Base-by-base conservation (phyloP, 2,329 filamentous ascomycete genomes). In the Aureobasidium vineae region DNA sequence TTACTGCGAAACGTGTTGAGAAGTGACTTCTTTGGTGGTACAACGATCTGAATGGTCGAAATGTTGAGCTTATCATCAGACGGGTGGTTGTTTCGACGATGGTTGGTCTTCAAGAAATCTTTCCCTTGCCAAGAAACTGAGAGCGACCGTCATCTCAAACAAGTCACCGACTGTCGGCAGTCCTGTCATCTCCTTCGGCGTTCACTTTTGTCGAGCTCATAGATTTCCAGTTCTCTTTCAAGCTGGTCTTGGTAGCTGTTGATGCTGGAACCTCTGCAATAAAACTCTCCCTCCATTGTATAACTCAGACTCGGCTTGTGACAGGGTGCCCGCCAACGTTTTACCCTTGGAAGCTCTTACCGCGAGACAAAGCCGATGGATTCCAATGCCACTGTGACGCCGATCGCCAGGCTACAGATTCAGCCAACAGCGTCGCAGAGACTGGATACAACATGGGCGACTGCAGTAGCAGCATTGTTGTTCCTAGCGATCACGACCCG, bases 401-500 rank as follows among this genome's bases (percentile, higher is more conserved):
- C 45, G 21, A 16, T 36, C 5, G 33, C 63, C 43, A 21, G 23
- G 7, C 43, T 57, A 28, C 63, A 57, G 19, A 19, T 41, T 6
- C 41, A 47, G 8, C 26, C 38, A 40, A 19, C 53, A 41, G 16
- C 33, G 13, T 66, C 38, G 31, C 53, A 57, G 23, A 36, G 21
- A 8, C 23, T 38, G n/a, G 49, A 54, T 11, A 33, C 19, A 28
- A 54, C 36, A 21, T 64, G 61, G 61, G 13, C 28, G 1, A 43
- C 43, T 21, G 47, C 19, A 26, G n/a, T 45, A 23, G 31, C 38
- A 16, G 28, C 26, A 31, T 49, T 66, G 1, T 7, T 66, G 4
- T 2, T 49, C 8, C 21, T 69, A 5, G 43, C 67, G 21, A 40
- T 68, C 45, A 63, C 66, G 8, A 69, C 68, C 6, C 60, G 68